Percentiles rank a stretch among this genome's conserved stretches.
Conservation (phyloP, 805 yeast genomes). For the Kluyveromyces aestuarii region DNA sequence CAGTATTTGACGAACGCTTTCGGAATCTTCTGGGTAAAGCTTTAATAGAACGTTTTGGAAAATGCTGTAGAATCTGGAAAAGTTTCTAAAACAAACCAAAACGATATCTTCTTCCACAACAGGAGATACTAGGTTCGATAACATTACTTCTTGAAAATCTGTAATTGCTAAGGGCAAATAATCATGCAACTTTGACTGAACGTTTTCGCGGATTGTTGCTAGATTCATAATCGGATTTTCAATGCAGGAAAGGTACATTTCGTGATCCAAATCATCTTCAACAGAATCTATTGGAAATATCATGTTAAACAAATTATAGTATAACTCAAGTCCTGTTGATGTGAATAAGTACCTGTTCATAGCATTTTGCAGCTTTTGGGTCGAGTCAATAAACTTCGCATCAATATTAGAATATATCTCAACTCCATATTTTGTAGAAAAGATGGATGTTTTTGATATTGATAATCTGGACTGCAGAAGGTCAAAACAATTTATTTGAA, state of each 20-base stretch:
- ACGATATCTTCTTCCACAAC: conserved; percentile 47
- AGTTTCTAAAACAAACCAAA: conserved; percentile 38
- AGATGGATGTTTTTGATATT: conserved; percentile 32
- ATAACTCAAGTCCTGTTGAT: conserved; percentile 47
- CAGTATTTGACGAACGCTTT: conserved; percentile 14
- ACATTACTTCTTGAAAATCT: conserved; percentile 45
- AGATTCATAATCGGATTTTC: conserved; percentile 47
- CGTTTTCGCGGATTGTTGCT: conserved; percentile 33
- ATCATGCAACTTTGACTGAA: conserved; percentile 36
- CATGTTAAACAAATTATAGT: conserved; percentile 58
- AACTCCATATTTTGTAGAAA: conserved; percentile 23
- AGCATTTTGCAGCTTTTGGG: conserved; percentile 29
- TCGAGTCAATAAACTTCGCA: conserved; percentile 24
- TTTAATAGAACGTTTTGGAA: conserved; percentile 29
- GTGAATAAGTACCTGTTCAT: conserved; percentile 42
- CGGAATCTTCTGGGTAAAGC: conserved; percentile 24
- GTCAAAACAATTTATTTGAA: conserved; percentile 53
- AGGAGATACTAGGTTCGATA: conserved; percentile 58
- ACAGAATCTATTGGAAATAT: conserved; percentile 51
- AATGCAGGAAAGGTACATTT: conserved; percentile 53
- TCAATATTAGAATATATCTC: conserved; percentile 19
- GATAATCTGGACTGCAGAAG: conserved; percentile 43
- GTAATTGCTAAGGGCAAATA: conserved; percentile 50
- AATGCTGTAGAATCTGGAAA: conserved; percentile 34
- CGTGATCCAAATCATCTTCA: conserved; percentile 46